Base-by-base conservation (phyloP, 495 filamentous ascomycete genomes). In the Lophiotrema nucula region DNA sequence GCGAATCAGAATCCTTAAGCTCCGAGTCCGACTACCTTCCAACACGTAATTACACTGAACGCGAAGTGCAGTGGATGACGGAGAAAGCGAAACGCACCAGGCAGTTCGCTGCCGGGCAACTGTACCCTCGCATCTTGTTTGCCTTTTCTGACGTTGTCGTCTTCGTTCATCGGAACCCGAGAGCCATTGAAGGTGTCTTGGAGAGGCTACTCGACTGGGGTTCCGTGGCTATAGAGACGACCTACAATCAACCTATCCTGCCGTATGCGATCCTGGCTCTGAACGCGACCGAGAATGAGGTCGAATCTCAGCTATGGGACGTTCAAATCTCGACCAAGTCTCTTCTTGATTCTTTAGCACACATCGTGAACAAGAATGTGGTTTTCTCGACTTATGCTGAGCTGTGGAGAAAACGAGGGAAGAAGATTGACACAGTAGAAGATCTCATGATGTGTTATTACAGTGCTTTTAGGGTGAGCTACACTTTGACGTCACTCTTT, bases 91-190 rank as follows among this genome's bases (percentile, higher is more conserved):
- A 47, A 26, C 46, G 41, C 37, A 38, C 59, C 43, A 58, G 64
- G 18, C 44, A 52, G 42, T 69, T 57, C 46, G 63, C 67, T 24
- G 68, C 69, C 22, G 49, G 53, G 19, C 63, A 68, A 11, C 62
- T 73, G 12, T 73, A 72, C 27, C 71, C 71, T n/a, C 53, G 71
- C 21, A 50, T 73, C 1, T 51, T 73, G 6, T 73, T 67, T 51
- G 60, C 71, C 12, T 73, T 73, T 47, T 70, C 67, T 1, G 71
- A 73, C 60, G 67, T 73, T 23, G 51, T 70, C 2, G 66, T 67
- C 25, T 70, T 69, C 27, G 67, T 72, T 11, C 59, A 48, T 18
- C 62, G 51, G 21, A 69, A 72, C 23, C 61, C 67, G 26, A 68
- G 69, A 38, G 43, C 35, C 0, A 62, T 71, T 16, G 67, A 71